These are phyloP conservation scores for Gloeopeniophorella convolvens DNA, from an alignment of 768 basidiomycete species.

Conservation along the genomic window DNA sequence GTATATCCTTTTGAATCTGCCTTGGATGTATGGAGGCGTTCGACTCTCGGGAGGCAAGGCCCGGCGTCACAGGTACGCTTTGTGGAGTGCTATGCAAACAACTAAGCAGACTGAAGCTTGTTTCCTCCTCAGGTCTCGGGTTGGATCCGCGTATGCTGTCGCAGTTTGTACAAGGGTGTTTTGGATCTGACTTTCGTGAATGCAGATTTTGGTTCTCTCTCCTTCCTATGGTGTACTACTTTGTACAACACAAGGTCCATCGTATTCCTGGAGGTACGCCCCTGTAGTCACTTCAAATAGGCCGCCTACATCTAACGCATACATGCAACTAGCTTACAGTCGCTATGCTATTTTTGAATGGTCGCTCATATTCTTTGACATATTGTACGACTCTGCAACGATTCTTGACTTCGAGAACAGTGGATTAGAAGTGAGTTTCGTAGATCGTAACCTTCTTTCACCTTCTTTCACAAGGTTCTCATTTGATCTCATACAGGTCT, in stretches of 20 bases:
- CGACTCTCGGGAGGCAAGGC: conserved; percentile 48
- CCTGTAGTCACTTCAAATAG: not conserved
- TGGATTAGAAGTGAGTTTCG: conserved; percentile 41
- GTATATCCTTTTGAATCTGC: conserved; percentile 78
- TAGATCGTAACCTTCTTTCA: not conserved
- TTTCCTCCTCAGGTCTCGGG: conserved; percentile 36
- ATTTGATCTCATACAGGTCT: conserved; percentile 20
- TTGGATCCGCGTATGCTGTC: conserved; percentile 44
- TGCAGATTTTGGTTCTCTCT: conserved; percentile 66
- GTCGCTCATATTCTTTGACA: conserved; percentile 68
- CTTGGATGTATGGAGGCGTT: conserved; percentile 79
- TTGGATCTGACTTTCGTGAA: not conserved
- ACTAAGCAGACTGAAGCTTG: not conserved
- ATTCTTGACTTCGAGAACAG: conserved; percentile 52
- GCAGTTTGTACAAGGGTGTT: not conserved
- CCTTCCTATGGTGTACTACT: conserved; percentile 75
- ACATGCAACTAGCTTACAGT: conserved; percentile 62
- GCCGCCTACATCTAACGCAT: not conserved
- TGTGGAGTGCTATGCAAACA: not conserved
- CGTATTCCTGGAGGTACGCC: conserved; percentile 66
- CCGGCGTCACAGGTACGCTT: conserved; percentile 45
- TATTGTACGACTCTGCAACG: conserved; percentile 64
- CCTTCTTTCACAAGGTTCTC: not conserved
- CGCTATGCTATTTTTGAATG: conserved; percentile 85
- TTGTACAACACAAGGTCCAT: conserved; percentile 79